Evolutionary conservation across 2,329 filamentous ascomycete species (phyloP).

Genomic region (Arthrobotrys pseudoclavata): DNA sequence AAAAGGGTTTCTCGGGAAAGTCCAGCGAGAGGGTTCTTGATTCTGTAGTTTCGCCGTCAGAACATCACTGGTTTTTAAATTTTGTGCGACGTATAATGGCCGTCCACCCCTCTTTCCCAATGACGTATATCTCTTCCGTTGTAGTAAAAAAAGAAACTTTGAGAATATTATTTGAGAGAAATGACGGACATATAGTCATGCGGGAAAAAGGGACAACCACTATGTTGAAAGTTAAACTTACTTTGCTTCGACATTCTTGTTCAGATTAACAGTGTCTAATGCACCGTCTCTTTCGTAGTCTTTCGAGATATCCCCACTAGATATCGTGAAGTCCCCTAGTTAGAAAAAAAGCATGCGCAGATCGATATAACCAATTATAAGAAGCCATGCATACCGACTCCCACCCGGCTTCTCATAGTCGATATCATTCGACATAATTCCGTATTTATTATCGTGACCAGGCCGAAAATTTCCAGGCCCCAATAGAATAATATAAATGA

Average conservation of each 20-base stretch:
- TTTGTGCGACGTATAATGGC: constrained; percentile 16
- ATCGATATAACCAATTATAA: background rate
- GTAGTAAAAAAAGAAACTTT: background rate
- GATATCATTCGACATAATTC: constrained; percentile 34
- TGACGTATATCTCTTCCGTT: constrained; percentile 6
- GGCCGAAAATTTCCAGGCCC: background rate
- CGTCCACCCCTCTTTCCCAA: background rate
- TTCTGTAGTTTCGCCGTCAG: constrained; percentile 65
- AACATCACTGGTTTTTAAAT: background rate
- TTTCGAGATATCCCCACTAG: constrained; percentile 45
- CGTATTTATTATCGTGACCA: background rate
- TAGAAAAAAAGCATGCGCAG: constrained; percentile 16
- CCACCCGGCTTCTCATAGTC: constrained; percentile 52
- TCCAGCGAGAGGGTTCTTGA: constrained; percentile 73
- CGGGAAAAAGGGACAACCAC: background rate
- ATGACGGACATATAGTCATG: background rate
- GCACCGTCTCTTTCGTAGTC: constrained; percentile 46
- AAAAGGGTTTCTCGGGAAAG: constrained; percentile 70
- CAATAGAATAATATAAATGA: background rate
- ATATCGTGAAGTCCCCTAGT: constrained; percentile 6
- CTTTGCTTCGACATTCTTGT: constrained; percentile 57
- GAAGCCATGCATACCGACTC: constrained; percentile 30
- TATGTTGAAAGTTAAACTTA: constrained; percentile 4
- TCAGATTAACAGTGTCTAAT: constrained; percentile 40
- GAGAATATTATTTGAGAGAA: constrained; percentile 8